Evolutionary conservation across 495 filamentous ascomycete species (phyloP).

Genomic region (Penicillium simplicissimum): DNA sequence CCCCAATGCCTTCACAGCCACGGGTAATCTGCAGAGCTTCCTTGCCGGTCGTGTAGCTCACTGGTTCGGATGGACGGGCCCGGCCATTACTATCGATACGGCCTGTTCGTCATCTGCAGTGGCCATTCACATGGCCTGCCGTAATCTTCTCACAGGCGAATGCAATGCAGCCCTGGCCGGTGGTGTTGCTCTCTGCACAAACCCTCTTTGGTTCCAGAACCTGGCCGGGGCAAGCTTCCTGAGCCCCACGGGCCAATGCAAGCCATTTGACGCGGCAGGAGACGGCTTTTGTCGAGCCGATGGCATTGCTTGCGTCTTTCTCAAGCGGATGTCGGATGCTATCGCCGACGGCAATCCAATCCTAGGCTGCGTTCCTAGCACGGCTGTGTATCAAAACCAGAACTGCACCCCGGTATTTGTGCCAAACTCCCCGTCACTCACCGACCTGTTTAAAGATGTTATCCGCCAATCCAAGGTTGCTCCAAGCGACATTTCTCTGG

Average conservation of each 20-base stretch:
- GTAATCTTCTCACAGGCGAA: constrained; percentile 40
- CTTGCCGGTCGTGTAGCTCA: constrained; percentile 40
- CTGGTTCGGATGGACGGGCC: constrained; percentile 54
- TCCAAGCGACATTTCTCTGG: constrained; percentile 63
- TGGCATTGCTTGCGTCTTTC: constrained; percentile 60
- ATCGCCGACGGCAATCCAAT: constrained; percentile 62
- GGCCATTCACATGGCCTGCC: constrained; percentile 43
- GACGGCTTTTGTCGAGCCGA: constrained; percentile 77
- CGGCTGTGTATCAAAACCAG: constrained; percentile 66
- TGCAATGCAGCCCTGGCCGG: constrained; percentile 42
- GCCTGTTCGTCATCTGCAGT: constrained; percentile 49
- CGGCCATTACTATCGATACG: constrained; percentile 45
- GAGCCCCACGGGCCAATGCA: constrained; percentile 53
- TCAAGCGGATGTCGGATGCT: constrained; percentile 67
- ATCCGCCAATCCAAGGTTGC: constrained; percentile 57
- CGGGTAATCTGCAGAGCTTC: constrained; percentile 38
- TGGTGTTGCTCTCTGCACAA: constrained; percentile 46
- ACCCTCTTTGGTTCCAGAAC: constrained; percentile 36
- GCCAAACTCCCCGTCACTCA: constrained; percentile 63
- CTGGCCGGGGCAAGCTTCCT: constrained; percentile 40
- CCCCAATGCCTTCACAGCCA: constrained; percentile 41
- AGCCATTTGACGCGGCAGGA: constrained; percentile 69
- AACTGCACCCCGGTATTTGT: constrained; percentile 71
- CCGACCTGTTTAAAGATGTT: constrained; percentile 56
- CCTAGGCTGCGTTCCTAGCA: constrained; percentile 60